A percentile compares a stretch with the other conserved stretches of the same genome.
Conservation (phyloP, 139 green algal species). For the Picochlorum sp. region DNA sequence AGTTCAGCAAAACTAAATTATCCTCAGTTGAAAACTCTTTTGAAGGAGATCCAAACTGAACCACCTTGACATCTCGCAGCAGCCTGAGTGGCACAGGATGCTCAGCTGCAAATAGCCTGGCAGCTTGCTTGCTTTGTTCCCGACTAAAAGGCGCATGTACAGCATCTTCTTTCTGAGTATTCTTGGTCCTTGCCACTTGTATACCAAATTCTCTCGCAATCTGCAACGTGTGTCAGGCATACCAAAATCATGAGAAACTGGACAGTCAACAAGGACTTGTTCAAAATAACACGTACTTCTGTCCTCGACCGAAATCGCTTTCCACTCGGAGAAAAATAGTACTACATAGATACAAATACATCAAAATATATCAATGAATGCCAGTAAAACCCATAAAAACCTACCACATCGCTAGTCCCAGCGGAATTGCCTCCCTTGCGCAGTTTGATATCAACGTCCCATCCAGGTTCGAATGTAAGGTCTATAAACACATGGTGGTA, state of each 20-base stretch:
- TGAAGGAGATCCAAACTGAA: constrained; percentile 1
- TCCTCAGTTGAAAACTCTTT: not conserved
- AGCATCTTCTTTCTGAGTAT: constrained; percentile 7
- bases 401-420: constrained; percentile 37
- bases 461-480: constrained; percentile 26
- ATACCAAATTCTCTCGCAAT: constrained; percentile 25
- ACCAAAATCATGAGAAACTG: not conserved
- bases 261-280: not conserved
- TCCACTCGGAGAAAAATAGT: constrained; percentile 41
- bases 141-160: constrained; percentile 5
- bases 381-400: not conserved
- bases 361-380: not conserved
- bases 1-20: not conserved
- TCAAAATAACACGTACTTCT: constrained; percentile 28
- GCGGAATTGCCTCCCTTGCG: constrained; percentile 34
- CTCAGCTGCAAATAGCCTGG: not conserved
- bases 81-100: constrained; percentile 10
- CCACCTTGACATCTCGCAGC: constrained; percentile 12
- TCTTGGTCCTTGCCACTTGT: not conserved
- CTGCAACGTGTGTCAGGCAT: constrained; percentile 3
- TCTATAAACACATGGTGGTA: constrained; percentile 13
- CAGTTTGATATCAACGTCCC: constrained; percentile 44
- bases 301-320: constrained; percentile 40
- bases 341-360: constrained; percentile 17
- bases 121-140: not conserved